These are phyloP conservation scores for Yarrowia galli DNA, from an alignment of 1,139 yeast species.

Conservation along the genomic window DNA sequence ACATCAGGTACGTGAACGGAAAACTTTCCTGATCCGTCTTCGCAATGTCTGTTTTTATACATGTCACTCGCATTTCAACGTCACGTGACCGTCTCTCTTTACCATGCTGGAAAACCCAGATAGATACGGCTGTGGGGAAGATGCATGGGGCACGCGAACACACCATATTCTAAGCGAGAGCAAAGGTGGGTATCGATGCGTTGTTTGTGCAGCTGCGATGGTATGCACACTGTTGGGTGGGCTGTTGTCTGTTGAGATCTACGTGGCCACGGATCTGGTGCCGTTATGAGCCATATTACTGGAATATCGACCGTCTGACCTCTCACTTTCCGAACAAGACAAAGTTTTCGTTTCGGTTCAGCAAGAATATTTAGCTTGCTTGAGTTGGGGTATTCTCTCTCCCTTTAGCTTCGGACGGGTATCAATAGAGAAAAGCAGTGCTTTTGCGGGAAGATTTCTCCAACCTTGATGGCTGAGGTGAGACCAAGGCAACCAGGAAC, in stretches of 20 bases:
- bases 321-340: background rate
- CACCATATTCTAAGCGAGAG: slow-evolving; percentile 6
- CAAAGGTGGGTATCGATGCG: slow-evolving; percentile 11
- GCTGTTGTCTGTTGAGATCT: background rate
- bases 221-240: slow-evolving; percentile 14
- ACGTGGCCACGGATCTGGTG: background rate
- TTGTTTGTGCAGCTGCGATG: slow-evolving; percentile 29
- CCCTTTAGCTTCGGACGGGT: slow-evolving; percentile 11
- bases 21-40: background rate
- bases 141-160: slow-evolving; percentile 16
- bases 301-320: no score
- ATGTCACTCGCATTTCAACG: background rate
- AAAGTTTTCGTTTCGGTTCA: slow-evolving; percentile 3
- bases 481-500: slow-evolving; percentile 25
- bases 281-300: no score
- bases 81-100: background rate
- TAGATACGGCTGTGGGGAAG: slow-evolving; percentile 15
- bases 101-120: background rate
- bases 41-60: slow-evolving; percentile 2
- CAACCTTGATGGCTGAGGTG: slow-evolving; percentile 10
- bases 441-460: slow-evolving; percentile 27
- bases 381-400: background rate
- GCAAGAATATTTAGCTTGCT: background rate
- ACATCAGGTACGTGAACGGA: background rate
- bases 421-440: slow-evolving; percentile 15